Evolutionary conservation across 2,329 filamentous ascomycete genomes (phyloP).

Genomic region (Aureobasidium sp.): DNA sequence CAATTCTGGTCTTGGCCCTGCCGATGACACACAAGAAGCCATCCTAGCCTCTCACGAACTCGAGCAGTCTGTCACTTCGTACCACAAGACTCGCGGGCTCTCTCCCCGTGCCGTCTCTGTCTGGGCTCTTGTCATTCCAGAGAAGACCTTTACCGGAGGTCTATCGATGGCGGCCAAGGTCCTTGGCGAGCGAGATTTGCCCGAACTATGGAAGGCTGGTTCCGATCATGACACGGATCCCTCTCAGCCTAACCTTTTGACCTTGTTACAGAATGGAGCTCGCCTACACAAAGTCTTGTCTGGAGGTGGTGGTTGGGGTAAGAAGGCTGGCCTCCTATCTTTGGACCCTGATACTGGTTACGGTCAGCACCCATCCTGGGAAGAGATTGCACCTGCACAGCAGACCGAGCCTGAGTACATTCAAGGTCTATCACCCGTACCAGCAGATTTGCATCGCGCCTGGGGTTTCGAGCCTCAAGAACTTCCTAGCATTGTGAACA

Average conservation of each 20-base stretch:
- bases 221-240: neutral
- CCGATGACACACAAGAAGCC: neutral
- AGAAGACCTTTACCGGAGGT: constrained; percentile 13
- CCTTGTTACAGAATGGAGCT: constrained; percentile 21
- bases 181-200: neutral
- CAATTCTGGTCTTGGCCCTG: constrained; percentile 19
- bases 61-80: constrained; percentile 53
- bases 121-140: constrained; percentile 63
- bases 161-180: neutral
- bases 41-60: constrained; percentile 63
- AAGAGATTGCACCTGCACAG: neutral
- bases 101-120: constrained; percentile 48
- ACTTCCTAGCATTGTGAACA: constrained; percentile 47
- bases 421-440: neutral
- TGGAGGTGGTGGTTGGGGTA: constrained; percentile 77
- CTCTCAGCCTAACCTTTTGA: neutral
- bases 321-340: constrained; percentile 68
- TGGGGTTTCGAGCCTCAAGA: constrained; percentile 23
- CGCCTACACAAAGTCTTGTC: constrained; percentile 52
- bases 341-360: constrained; percentile 57
- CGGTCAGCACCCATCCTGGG: neutral
- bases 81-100: constrained; percentile 40
- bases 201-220: neutral
- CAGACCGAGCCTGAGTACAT: constrained; percentile 2
- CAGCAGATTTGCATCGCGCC: constrained; percentile 18